Evolutionary conservation across 495 filamentous ascomycete species (phyloP).

Genomic region (Penicillium mononematosum): DNA sequence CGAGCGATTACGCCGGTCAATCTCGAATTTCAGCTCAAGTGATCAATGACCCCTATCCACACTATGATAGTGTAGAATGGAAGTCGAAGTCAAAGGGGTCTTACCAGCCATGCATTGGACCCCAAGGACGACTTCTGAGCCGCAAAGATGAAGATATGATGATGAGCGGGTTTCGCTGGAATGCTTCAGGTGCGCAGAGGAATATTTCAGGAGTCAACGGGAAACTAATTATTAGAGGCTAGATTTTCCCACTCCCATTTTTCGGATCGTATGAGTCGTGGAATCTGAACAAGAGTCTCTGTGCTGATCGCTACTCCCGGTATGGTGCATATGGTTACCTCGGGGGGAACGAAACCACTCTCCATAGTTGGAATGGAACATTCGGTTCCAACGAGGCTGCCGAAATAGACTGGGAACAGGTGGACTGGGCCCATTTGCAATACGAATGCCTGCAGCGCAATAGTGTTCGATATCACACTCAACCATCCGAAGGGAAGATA

Average conservation of each 20-base stretch:
- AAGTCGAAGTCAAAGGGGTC: conserved; percentile 37
- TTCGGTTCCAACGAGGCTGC: conserved; percentile 17
- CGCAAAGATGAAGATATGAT: conserved; percentile 34
- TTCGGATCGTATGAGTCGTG: conserved; percentile 45
- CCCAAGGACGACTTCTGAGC: conserved; percentile 39
- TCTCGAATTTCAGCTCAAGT: not conserved
- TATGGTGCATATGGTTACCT: conserved; percentile 46
- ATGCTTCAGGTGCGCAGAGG: conserved; percentile 10
- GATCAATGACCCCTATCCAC: conserved; percentile 48
- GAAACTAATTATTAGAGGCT: not conserved
- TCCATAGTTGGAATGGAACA: not conserved
- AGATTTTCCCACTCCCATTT: conserved; percentile 35
- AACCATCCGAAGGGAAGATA: not conserved
- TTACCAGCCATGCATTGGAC: conserved; percentile 41
- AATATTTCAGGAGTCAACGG: not conserved
- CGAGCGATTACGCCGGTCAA: conserved; percentile 4
- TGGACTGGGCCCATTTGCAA: conserved; percentile 70
- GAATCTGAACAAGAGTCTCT: conserved; percentile 41
- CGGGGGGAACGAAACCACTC: not conserved
- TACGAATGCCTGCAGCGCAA: conserved; percentile 60
- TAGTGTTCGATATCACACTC: conserved; percentile 47
- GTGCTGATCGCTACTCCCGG: conserved; percentile 48
- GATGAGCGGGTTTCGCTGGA: conserved; percentile 15
- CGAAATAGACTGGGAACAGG: conserved; percentile 56
- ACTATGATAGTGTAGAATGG: conserved; percentile 45